Percentiles rank a stretch among this genome's conserved stretches.
Conservation (phyloP, 371 early-diverging fungal species). For the Conidiobolus incongruus region DNA sequence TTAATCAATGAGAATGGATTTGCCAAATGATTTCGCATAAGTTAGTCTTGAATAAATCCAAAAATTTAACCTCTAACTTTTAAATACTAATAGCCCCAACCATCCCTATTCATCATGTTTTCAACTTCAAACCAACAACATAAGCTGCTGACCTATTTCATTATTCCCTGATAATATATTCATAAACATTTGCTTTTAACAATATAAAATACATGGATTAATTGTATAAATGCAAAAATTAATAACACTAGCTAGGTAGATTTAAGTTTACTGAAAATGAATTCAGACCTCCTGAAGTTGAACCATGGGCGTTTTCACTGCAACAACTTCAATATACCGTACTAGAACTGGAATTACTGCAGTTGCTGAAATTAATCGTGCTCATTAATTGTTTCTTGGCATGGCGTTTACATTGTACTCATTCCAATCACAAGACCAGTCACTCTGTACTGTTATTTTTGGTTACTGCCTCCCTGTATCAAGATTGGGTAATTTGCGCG, state of each 20-base stretch:
- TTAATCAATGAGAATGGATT: constrained; percentile 30
- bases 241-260: no score
- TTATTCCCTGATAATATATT: constrained; percentile 35
- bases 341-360: no score
- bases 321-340: constrained; percentile 17
- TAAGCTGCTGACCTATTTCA: constrained; percentile 21
- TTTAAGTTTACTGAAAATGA: no score
- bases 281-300: constrained; percentile 12
- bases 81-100: constrained; percentile 36
- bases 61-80: constrained; percentile 37
- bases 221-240: constrained; percentile 27
- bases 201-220: no score
- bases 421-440: no score
- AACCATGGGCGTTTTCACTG: constrained; percentile 19
- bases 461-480: no score
- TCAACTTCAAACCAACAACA: constrained; percentile 24
- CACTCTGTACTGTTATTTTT: no score
- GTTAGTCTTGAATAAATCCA: no score
- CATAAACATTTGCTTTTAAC: constrained; percentile 28
- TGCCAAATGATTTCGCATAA: constrained; percentile 13
- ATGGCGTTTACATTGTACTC: no score
- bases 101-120: constrained; percentile 31
- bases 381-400: no score
- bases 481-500: no score
- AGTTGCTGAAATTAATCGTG: no score